Evolutionary conservation across 2,329 filamentous ascomycete genomes (phyloP).

Genomic region (Cryphonectria naterciae): DNA sequence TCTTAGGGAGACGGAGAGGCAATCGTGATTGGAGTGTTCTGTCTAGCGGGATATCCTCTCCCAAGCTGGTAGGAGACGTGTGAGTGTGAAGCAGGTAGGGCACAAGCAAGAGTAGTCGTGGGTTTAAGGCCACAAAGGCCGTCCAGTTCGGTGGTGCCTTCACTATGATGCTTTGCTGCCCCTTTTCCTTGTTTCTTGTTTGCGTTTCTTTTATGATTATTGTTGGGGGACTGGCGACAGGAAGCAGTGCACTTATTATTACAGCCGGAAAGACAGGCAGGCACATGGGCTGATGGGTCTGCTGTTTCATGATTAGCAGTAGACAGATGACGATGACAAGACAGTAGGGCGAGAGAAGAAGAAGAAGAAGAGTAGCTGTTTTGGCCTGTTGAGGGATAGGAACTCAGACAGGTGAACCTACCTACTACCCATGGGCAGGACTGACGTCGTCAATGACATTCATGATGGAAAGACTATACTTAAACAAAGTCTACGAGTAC

Average conservation of each 20-base stretch:
- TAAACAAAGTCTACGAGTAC: conserved; percentile 22
- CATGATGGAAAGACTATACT: conserved; percentile 22
- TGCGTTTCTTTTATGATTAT: neutral
- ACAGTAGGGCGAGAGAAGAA: neutral
- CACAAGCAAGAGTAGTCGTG: neutral
- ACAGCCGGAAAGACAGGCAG: neutral
- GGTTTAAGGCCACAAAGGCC: neutral
- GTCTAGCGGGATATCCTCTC: neutral
- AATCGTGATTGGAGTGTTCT: neutral
- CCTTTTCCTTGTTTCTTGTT: neutral
- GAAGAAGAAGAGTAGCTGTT: neutral
- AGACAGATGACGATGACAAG: neutral
- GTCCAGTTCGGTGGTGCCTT: neutral
- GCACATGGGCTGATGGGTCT: neutral
- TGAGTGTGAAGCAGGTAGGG: neutral
- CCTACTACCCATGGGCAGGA: neutral
- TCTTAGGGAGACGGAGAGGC: neutral
- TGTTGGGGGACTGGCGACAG: neutral
- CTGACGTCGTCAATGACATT: conserved; percentile 10
- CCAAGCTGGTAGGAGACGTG: neutral
- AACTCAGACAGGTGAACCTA: neutral
- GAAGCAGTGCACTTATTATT: neutral
- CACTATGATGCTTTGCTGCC: neutral
- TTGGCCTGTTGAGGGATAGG: neutral
- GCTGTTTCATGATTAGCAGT: neutral